These are phyloP conservation scores for Neostapfia colusana DNA, from an alignment of 176 grass and related monocot species.

Conservation along the genomic window DNA sequence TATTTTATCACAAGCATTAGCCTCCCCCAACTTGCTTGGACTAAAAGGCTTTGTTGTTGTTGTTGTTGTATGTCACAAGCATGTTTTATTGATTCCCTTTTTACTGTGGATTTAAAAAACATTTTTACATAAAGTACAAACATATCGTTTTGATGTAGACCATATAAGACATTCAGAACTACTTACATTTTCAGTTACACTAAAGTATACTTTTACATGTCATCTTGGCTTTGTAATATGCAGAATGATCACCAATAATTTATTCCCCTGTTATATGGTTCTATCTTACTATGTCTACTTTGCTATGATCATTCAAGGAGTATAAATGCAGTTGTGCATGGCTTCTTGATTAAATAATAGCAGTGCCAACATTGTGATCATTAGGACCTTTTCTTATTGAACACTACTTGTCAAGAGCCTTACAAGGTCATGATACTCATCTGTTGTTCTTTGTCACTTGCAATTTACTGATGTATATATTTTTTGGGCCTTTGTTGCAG, in stretches of 20 bases:
- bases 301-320: neutral
- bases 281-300: neutral
- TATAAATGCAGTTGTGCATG: neutral
- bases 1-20: neutral
- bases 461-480: neutral
- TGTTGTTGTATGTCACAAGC: neutral
- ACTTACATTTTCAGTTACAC: conserved; percentile 6
- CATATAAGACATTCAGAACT: neutral
- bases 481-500: conserved; percentile 43
- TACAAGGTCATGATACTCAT: neutral
- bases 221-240: neutral
- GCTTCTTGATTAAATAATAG: neutral
- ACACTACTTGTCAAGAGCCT: neutral
- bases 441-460: conserved; percentile 2
- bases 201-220: neutral
- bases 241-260: neutral
- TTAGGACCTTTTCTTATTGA: neutral
- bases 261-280: neutral
- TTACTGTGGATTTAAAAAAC: neutral
- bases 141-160: neutral
- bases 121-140: neutral
- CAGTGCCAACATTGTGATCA: neutral
- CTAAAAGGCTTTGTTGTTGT: no score
- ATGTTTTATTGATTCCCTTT: conserved; percentile 9
- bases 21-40: no score